A percentile compares a stretch with the other conserved stretches of the same genome.
Evolutionary conservation across 148 eudicot genomes (phyloP).

Genomic region (Rhododendron griersonianum): DNA sequence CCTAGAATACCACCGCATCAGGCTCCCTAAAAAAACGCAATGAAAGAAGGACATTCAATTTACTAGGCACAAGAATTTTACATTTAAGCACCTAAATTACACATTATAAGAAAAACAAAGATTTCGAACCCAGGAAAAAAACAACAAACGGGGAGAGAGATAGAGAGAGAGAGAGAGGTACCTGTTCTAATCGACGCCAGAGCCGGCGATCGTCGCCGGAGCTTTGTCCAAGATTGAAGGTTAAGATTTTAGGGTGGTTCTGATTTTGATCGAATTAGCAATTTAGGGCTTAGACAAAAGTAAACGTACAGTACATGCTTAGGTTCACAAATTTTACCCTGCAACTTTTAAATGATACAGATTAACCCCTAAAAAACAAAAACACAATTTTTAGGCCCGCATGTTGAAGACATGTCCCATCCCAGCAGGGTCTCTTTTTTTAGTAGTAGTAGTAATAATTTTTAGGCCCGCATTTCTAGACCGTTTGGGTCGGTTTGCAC

Average conservation of each 20-base stretch:
- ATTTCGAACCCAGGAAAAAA: background rate
- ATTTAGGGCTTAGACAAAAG: background rate
- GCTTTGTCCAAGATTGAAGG: background rate
- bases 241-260: background rate
- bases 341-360: background rate
- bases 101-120: background rate
- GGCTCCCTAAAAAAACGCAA: background rate
- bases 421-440: background rate
- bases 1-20: background rate
- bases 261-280: background rate
- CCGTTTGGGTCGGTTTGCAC: background rate
- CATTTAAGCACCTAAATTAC: background rate
- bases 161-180: background rate
- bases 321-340: background rate
- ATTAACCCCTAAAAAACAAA: background rate
- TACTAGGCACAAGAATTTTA: background rate
- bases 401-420: background rate
- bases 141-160: background rate
- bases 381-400: background rate
- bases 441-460: no score
- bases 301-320: background rate
- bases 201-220: background rate
- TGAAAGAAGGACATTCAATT: background rate
- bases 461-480: no score
- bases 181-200: background rate